These are phyloP conservation scores for Kalmanozyma brasiliensis DNA, from an alignment of 1,284 basidiomycete genomes.

Conservation along the genomic window DNA sequence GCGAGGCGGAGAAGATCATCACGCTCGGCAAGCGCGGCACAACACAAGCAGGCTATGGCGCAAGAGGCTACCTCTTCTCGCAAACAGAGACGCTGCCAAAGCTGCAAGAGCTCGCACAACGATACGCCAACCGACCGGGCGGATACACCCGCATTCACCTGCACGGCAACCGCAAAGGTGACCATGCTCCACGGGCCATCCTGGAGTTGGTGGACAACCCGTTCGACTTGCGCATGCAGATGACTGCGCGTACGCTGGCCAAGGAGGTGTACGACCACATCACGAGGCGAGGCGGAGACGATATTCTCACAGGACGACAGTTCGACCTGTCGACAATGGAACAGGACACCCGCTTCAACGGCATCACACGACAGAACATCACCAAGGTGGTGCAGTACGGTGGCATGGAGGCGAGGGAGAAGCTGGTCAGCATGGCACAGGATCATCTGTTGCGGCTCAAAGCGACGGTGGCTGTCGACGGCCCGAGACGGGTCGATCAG, in stretches of 20 bases:
- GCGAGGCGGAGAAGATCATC: slow-evolving; percentile 89
- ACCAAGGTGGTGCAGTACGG: slow-evolving; percentile 59
- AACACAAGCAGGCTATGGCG: slow-evolving; percentile 45
- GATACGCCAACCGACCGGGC: slow-evolving; percentile 85
- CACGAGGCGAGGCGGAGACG: slow-evolving; percentile 40
- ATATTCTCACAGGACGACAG: slow-evolving; percentile 43
- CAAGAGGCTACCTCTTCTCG: slow-evolving; percentile 56
- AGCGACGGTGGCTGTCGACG: slow-evolving; percentile 52
- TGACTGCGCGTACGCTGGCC: slow-evolving; percentile 62
- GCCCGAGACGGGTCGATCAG: slow-evolving; percentile 47
- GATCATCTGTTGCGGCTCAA: slow-evolving; percentile 55
- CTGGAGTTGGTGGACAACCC: slow-evolving; percentile 94
- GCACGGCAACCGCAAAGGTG: slow-evolving; percentile 85
- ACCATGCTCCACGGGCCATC: slow-evolving; percentile 92
- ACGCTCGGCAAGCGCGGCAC: slow-evolving; percentile 63
- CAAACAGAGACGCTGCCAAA: slow-evolving; percentile 75
- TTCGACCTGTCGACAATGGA: slow-evolving; percentile 46
- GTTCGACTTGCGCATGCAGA: slow-evolving; percentile 77
- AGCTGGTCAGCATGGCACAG: slow-evolving; percentile 48
- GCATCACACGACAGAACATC: slow-evolving; percentile 57
- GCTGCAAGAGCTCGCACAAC: slow-evolving; percentile 80
- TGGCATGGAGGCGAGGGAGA: slow-evolving; percentile 49
- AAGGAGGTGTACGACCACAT: slow-evolving; percentile 56
- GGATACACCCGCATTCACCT: slow-evolving; percentile 96
- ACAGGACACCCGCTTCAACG: slow-evolving; percentile 53